Conservation (phyloP, 2,329 filamentous ascomycete genomes). For the Trichoderma endophyticum region DNA sequence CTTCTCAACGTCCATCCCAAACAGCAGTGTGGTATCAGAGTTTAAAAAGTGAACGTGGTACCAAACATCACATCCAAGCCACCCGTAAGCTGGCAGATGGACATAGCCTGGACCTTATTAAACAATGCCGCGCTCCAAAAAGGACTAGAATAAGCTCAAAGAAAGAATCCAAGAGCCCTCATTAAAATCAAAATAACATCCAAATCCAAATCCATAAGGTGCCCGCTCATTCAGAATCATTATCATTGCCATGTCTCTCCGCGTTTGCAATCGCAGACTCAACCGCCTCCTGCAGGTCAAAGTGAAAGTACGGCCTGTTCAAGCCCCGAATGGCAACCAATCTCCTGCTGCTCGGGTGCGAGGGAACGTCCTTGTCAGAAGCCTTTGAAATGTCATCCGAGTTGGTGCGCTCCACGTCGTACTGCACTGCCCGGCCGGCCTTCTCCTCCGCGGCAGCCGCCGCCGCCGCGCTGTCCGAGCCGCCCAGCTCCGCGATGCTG, state of each 20-base stretch:
- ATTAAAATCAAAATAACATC: background rate
- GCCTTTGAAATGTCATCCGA: conserved; percentile 23
- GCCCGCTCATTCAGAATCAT: background rate
- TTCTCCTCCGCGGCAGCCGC: conserved; percentile 62
- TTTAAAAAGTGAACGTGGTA: background rate
- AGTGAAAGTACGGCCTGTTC: conserved; percentile 52
- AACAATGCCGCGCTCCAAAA: background rate
- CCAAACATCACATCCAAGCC: background rate
- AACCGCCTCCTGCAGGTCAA: conserved; percentile 48
- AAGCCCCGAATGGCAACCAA: conserved; percentile 43
- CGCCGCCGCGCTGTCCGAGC: conserved; percentile 58
- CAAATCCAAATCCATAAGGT: background rate
- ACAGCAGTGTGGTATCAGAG: background rate
- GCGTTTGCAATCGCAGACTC: conserved; percentile 42
- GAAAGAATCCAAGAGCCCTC: background rate
- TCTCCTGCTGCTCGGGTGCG: conserved; percentile 29
- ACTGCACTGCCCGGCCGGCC: conserved; percentile 24
- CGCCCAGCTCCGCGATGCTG: conserved; percentile 82
- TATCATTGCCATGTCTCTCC: conserved; percentile 20
- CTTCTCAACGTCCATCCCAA: background rate
- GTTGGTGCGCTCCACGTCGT: conserved; percentile 31
- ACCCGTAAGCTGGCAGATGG: background rate
- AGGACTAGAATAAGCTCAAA: background rate
- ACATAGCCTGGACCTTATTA: background rate
- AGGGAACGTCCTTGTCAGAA: conserved; percentile 30